phyloP scores from a whole-genome alignment of 345 rosid genomes.

The Euphorbia lathyris region DNA sequence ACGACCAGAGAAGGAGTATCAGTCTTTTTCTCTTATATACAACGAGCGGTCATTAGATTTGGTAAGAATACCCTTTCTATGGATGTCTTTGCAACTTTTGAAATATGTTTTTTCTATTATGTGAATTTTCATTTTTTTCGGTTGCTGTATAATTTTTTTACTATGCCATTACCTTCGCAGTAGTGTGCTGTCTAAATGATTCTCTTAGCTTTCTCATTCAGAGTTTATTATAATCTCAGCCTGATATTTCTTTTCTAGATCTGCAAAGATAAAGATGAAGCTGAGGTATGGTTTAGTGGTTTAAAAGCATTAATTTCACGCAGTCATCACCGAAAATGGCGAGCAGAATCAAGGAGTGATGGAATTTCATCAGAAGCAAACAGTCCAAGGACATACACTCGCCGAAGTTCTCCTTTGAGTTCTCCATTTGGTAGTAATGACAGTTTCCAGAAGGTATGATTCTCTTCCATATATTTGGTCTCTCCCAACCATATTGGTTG shows the following conservation, averaged over 20 bases:
- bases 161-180: not conserved
- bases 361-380: conserved; percentile 70
- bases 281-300: conserved; percentile 85
- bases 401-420: conserved; percentile 84
- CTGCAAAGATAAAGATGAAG: conserved; percentile 83
- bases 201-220: not conserved
- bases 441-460: conserved; percentile 75
- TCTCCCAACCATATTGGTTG: conserved; percentile 3
- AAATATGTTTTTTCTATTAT: not conserved
- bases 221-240: conserved; percentile 14
- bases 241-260: conserved; percentile 37
- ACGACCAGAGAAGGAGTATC: conserved; percentile 98
- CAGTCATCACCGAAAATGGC: conserved; percentile 53
- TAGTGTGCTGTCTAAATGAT: not conserved
- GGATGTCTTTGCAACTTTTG: conserved; percentile 8
- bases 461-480: conserved; percentile 12
- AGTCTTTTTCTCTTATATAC: conserved; percentile 95
- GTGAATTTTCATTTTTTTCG: conserved; percentile 1
- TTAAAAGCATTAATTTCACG: conserved; percentile 71
- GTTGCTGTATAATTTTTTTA: conserved; percentile 16
- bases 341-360: conserved; percentile 73
- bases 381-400: conserved; percentile 88
- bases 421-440: conserved; percentile 88
- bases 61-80: conserved; percentile 44
- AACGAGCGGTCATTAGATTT: conserved; percentile 90